Base-by-base conservation (phyloP, 2,329 filamentous ascomycete genomes). In the Paracoccidioides lutzii region DNA sequence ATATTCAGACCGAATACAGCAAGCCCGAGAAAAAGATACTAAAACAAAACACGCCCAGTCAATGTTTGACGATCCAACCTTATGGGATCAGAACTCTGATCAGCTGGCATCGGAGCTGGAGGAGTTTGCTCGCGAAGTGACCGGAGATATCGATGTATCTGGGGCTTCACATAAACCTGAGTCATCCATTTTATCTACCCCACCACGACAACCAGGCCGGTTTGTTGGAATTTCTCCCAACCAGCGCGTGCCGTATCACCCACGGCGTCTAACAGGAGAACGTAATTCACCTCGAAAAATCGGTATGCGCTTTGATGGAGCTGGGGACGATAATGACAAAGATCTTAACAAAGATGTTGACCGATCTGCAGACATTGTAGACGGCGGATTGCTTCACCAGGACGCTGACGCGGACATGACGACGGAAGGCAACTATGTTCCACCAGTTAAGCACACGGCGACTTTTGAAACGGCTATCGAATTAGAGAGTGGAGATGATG, bases 71-170 rank as follows among this genome's bases (percentile, higher is more conserved):
- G 63, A 69, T 43, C 66, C 72, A 32, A 69, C 61, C 55, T 72
- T 66, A 28, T 72, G 71, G 68, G 69, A 75, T 51, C 64, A 72
- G 55, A 68, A 73, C 35, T 73, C 72, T 10, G 71, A 74, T 52
- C 66, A 67, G 38, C 62, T 76, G 28, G 73, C 71, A 1, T 58
- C 64, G 42, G 71, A 75, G 52, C 65, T 76, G 30, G 69, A 73
- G 50, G 66, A 70, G 49, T 65, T 75, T 53, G 72, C 73, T 43
- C 62, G 74, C 51, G 71, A 75, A 55, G 62, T 75, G 4, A 70
- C 73, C 50, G 61, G 61, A 2, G 65, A 66, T n/a, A 46, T 54
- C 30, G 54, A 59, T 22, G 14, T 43, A 8, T 35, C 46, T 15
- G 37, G 6, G 15, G 28, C 37, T 58, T 14, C 54, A 8, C 58